Percentiles rank a stretch among this genome's conserved stretches.
Evolutionary conservation across 2,329 filamentous ascomycete species (phyloP).

Genomic region (Exophiala bonariae): DNA sequence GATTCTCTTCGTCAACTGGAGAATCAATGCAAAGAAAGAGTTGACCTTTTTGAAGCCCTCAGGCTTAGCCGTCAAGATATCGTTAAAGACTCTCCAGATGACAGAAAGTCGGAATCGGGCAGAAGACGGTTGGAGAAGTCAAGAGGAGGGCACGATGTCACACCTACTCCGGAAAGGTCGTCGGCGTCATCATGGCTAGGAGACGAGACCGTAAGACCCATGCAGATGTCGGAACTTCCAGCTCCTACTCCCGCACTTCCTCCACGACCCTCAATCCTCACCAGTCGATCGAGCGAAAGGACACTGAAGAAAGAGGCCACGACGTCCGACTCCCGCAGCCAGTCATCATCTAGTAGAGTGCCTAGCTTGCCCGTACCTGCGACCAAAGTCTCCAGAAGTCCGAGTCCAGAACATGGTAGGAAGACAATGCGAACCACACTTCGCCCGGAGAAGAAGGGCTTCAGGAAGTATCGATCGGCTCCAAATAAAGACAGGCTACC

Average conservation of each 20-base stretch:
- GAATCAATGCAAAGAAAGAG: constrained; percentile 87
- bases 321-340: constrained; percentile 6
- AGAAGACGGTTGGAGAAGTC: constrained; percentile 24
- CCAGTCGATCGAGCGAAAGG: constrained; percentile 34
- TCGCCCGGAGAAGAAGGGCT: constrained; percentile 47
- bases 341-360: constrained; percentile 27
- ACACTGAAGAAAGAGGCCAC: constrained; percentile 7
- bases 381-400: constrained; percentile 55
- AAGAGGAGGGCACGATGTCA: constrained; percentile 21
- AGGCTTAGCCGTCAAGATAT: constrained; percentile 59
- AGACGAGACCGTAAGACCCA: constrained; percentile 76
- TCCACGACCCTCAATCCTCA: constrained; percentile 47
- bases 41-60: constrained; percentile 82
- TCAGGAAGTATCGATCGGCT: constrained; percentile 46
- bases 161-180: constrained; percentile 10
- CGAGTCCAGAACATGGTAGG: constrained; percentile 58
- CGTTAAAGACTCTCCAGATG: constrained; percentile 21
- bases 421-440: constrained; percentile 60
- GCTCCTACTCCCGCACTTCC: constrained; percentile 64
- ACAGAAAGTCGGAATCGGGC: constrained; percentile 20
- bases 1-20: constrained; percentile 82
- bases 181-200: constrained; percentile 65
- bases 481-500: constrained; percentile 49
- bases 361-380: constrained; percentile 34
- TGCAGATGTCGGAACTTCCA: constrained; percentile 79